Base-by-base conservation (phyloP, 164 flowering plant species). In the Umbilicus rupestris region DNA sequence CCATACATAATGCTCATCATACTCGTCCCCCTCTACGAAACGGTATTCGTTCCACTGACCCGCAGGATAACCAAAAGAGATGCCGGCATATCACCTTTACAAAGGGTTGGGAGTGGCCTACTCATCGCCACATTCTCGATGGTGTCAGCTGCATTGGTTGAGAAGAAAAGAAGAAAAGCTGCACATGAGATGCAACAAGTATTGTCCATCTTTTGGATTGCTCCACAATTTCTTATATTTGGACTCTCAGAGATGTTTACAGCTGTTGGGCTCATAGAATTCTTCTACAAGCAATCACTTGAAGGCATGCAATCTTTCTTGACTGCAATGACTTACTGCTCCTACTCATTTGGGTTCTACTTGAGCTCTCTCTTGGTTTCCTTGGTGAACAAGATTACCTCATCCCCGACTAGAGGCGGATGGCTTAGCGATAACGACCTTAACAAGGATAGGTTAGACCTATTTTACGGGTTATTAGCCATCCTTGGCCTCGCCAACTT, bases 171-270 rank as follows among this genome's bases (percentile, higher is more conserved):
- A 64, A 72, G 88, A 70, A 68, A 44, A 1, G 24, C 70, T 1
- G 76, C 82, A 2, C 30, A 72, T 7, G 33, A 71, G 0, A 62
- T 62, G 3, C 62, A 77, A 16, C 14, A 77, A 42, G 71, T 19
- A 0, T 58, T 87, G 17, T 81, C 86, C 31, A 78, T 87, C 65
- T 84, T 85, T 59, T 87, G 89, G 88, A 78, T 85, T 15, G 77
- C 85, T 0, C 87, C 87, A 3, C 90, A 85, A 69, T 87, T 78
- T 44, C 70, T 85, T 3, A 81, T 87, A 17, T 87, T 84, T 24
- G 93, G 93, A 12, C 37, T 85, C 3, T 78, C 89, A 8, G 93
- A 87, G 68, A 85, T 87, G 93, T 81, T 87, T 71, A 87, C 93
- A 2, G 87, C 87, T 0, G 93, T 85, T 19, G 93, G 93, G 6